Evolutionary conservation across 495 filamentous ascomycete species (phyloP), one percentile per base, ranked within the genome.

Genomic region (Margaritispora aquatica): DNA sequence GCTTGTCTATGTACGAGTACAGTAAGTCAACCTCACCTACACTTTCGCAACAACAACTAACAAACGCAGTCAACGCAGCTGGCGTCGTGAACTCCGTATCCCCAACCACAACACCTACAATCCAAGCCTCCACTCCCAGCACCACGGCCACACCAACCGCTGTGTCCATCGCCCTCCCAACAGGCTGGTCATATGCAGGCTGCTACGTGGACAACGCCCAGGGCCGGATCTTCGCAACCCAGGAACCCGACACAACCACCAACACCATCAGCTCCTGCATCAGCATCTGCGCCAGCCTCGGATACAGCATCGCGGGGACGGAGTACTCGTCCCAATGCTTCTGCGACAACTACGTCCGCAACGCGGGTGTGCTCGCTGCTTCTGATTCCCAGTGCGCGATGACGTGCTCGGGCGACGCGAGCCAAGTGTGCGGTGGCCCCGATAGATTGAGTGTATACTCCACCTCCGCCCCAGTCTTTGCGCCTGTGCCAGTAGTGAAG

Each of bases 321-420:
- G 74, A 78, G 57, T 77, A 74, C 59, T 80, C 78, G 50, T 74
- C 79, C 27, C 83, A 90, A 66, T 87, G 85, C 10, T 52, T 59
- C 48, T 66, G 64, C 47, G 64, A 56, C 29, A 57, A 63, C 24
- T 50, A 31, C 0, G 11, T 62, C 20, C 23, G 34, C 15, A 44
- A 86, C 57, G 86, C 83, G 69, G 75, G 76, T 61, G 69, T 81
- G 46, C 58, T 67, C 26, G 86, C 84, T 61, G 67, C 75, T 8
- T 26, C 26, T 2, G 51, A 36, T 11, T 21, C 48, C 1, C 19
- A 24, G 9, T 62, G 60, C 27, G 51, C 26, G 15, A 55, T 58
- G 21, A n/a, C 13, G 8, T 62, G 55, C 27, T 24, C 34, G 11
- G 60, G 60, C 11, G 54, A 97, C 71, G 21, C 82, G 2, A 64